Evolutionary conservation across 2,329 filamentous ascomycete genomes (phyloP).

Genomic region (Boeremia exigua): DNA sequence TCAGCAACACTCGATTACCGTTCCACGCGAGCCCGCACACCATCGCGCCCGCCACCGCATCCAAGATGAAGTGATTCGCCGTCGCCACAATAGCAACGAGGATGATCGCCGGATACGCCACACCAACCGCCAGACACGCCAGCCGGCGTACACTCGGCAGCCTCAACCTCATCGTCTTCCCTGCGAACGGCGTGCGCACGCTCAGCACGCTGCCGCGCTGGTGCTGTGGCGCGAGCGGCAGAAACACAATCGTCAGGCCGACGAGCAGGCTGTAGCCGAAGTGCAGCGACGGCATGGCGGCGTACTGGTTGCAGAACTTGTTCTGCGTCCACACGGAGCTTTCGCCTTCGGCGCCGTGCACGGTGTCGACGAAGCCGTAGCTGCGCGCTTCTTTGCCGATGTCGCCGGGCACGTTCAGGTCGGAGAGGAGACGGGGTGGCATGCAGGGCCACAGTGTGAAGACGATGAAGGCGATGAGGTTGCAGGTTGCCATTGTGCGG

Average conservation of each 20-base stretch:
- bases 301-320: slow-evolving; percentile 77
- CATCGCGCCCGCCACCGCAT: slow-evolving; percentile 70
- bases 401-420: slow-evolving; percentile 59
- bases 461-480: slow-evolving; percentile 64
- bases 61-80: slow-evolving; percentile 75
- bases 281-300: slow-evolving; percentile 78
- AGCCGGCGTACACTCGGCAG: slow-evolving; percentile 60
- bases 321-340: slow-evolving; percentile 76
- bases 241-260: slow-evolving; percentile 70
- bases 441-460: slow-evolving; percentile 68
- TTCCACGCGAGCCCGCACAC: slow-evolving; percentile 71
- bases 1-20: slow-evolving; percentile 62
- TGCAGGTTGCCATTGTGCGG: slow-evolving; percentile 64
- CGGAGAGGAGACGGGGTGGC: slow-evolving; percentile 64
- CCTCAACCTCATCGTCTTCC: slow-evolving; percentile 41
- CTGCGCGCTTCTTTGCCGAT: slow-evolving; percentile 65
- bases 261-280: slow-evolving; percentile 78
- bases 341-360: slow-evolving; percentile 63
- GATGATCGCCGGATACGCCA: slow-evolving; percentile 70
- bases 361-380: slow-evolving; percentile 65
- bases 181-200: slow-evolving; percentile 37
- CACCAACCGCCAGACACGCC: slow-evolving; percentile 58
- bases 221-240: slow-evolving; percentile 66
- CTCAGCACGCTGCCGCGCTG: slow-evolving; percentile 48
- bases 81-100: slow-evolving; percentile 72